A percentile compares a stretch with the other conserved stretches of the same genome.
Conservation (phyloP, 345 rosid species). For the Brassica rapa region DNA sequence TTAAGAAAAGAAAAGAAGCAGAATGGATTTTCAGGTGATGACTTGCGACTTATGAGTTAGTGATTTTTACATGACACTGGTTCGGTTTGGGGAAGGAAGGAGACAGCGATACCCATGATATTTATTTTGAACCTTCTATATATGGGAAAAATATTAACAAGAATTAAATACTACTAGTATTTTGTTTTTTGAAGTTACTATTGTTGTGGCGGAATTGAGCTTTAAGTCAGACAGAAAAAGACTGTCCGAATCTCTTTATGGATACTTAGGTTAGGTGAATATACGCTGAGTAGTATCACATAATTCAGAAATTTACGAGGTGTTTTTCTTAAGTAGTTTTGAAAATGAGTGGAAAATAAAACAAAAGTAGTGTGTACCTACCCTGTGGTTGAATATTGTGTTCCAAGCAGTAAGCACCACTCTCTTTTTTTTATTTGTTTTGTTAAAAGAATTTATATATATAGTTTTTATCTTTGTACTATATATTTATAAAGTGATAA, state of each 20-base stretch:
- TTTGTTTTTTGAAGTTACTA: slow-evolving; percentile 7
- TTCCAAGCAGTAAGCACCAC: slow-evolving; percentile 17
- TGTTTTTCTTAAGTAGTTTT: not conserved
- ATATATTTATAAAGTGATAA: not conserved
- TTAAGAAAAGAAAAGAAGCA: not conserved
- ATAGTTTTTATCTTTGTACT: not conserved
- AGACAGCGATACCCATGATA: slow-evolving; percentile 15
- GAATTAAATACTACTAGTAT: not conserved
- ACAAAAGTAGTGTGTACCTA: slow-evolving; percentile 19
- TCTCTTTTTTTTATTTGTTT: not conserved
- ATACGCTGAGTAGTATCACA: slow-evolving; percentile 15
- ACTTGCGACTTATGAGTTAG: slow-evolving; percentile 1
- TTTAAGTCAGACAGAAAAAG: slow-evolving; percentile 27
- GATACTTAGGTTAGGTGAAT: slow-evolving; percentile 8
- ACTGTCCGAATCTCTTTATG: slow-evolving; percentile 32
- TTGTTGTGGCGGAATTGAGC: slow-evolving; percentile 30
- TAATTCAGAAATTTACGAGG: slow-evolving; percentile 15
- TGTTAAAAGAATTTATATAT: not conserved
- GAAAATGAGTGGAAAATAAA: not conserved
- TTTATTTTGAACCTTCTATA: slow-evolving; percentile 23
- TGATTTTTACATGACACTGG: slow-evolving; percentile 27
- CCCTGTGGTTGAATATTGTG: slow-evolving; percentile 19
- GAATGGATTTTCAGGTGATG: slow-evolving; percentile 19
- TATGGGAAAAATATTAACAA: not conserved
- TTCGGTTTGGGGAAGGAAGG: slow-evolving; percentile 15